phyloP scores from a whole-genome alignment of 176 grass and related monocot genomes.

The Oryza punctata region DNA sequence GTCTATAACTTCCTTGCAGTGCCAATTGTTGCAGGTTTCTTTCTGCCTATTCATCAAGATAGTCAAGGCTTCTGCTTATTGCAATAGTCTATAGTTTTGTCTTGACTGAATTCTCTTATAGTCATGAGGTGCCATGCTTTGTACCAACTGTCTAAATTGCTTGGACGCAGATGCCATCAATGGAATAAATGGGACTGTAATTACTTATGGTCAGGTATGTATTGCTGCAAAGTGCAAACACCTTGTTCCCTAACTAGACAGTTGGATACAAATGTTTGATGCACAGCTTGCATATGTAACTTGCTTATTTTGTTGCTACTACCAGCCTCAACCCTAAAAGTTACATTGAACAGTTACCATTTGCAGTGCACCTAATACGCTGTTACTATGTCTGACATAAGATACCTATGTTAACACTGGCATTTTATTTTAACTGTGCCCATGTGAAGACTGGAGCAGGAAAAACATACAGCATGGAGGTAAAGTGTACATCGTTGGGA shows the following conservation, averaged over 20 bases:
- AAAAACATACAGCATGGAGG: conserved; percentile 92
- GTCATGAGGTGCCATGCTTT: neutral
- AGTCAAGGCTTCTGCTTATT: neutral
- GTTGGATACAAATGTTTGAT: conserved; percentile 5
- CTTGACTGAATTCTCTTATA: conserved; percentile 9
- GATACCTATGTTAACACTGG: conserved; percentile 18
- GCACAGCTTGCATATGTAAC: neutral
- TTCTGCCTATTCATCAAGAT: neutral
- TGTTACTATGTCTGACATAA: neutral
- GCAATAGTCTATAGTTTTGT: neutral
- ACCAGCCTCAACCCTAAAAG: neutral
- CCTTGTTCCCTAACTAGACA: neutral
- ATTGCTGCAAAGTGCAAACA: conserved; percentile 20
- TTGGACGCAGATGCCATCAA: conserved; percentile 54
- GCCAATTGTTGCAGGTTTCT: conserved; percentile 72
- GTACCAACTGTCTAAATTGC: conserved; percentile 12
- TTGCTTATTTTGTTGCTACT: neutral
- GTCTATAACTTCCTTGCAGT: conserved; percentile 70
- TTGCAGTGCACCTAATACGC: neutral
- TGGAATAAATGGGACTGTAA: conserved; percentile 76
- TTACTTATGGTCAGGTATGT: conserved; percentile 82
- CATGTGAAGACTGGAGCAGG: conserved; percentile 75
- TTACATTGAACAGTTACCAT: conserved; percentile 11
- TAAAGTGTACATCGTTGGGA: conserved; percentile 30
- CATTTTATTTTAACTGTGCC: conserved; percentile 21